Evolutionary conservation across 2,329 filamentous ascomycete species (phyloP).

Genomic region (Aspergillus fischeri): DNA sequence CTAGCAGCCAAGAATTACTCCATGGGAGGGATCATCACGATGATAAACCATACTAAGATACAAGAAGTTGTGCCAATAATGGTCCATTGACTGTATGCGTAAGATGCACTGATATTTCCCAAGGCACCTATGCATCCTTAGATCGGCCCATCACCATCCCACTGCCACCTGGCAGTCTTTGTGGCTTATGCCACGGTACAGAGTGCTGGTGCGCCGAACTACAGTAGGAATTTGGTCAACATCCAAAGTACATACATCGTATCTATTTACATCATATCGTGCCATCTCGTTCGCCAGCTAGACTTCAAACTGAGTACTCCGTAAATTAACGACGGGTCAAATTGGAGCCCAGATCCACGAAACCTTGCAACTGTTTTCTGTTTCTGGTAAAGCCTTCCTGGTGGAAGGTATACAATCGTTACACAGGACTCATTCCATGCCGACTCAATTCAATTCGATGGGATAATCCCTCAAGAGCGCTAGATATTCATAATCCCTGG

Average conservation of each 20-base stretch:
- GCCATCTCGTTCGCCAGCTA: neutral
- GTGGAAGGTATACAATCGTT: neutral
- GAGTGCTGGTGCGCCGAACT: neutral
- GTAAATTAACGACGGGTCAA: no score
- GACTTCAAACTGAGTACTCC: neutral
- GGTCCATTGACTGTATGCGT: neutral
- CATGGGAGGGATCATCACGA: neutral
- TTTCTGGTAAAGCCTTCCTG: neutral
- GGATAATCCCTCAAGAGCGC: neutral
- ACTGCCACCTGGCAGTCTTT: neutral
- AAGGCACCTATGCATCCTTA: conserved; percentile 7
- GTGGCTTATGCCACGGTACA: neutral
- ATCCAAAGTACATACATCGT: neutral
- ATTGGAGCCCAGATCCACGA: neutral
- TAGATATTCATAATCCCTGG: neutral
- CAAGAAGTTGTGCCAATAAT: neutral
- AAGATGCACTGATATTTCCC: neutral
- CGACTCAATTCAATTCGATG: neutral
- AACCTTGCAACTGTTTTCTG: neutral
- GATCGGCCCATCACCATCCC: neutral
- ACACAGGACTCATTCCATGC: neutral
- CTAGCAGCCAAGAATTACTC: neutral
- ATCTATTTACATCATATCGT: neutral
- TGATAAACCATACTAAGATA: neutral
- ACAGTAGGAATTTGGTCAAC: neutral